These are phyloP conservation scores for Phytophthora pistaciae DNA, from an alignment of 352 stramenopile species.

Conservation along the genomic window DNA sequence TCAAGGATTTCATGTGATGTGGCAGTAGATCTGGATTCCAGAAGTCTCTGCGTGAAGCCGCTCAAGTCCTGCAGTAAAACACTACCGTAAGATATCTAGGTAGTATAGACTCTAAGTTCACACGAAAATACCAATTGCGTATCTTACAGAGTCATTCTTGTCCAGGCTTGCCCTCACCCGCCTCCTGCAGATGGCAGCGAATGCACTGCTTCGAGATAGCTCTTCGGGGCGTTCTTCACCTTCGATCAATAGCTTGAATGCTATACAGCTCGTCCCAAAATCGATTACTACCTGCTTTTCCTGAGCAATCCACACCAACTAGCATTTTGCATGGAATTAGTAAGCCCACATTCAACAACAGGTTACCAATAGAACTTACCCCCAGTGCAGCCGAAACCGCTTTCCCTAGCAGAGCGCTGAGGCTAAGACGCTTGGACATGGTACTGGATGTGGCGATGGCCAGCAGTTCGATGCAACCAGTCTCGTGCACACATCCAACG, in stretches of 20 bases:
- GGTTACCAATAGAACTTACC: conserved; percentile 15
- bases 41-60: conserved; percentile 9
- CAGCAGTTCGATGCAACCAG: conserved; percentile 11
- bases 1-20: conserved; percentile 12
- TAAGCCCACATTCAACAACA: background rate
- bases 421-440: conserved; percentile 28
- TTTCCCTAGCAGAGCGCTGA: conserved; percentile 31
- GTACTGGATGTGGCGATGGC: conserved; percentile 25
- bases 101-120: background rate
- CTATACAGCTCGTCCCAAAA: conserved; percentile 15
- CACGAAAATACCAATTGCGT: background rate
- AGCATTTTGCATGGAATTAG: background rate
- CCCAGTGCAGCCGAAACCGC: conserved; percentile 17
- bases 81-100: background rate
- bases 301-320: conserved; percentile 33
- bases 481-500: conserved; percentile 8
- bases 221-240: background rate
- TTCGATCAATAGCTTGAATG: conserved; percentile 26
- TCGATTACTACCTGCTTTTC: conserved; percentile 23
- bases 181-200: background rate
- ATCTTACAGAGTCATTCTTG: conserved; percentile 14
- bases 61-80: conserved; percentile 10
- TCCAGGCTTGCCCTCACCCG: conserved; percentile 1
- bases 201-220: conserved; percentile 1
- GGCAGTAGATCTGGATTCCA: background rate